phyloP scores from a whole-genome alignment of 108 stramenopile genomes.

The Conticribra guillardii region DNA sequence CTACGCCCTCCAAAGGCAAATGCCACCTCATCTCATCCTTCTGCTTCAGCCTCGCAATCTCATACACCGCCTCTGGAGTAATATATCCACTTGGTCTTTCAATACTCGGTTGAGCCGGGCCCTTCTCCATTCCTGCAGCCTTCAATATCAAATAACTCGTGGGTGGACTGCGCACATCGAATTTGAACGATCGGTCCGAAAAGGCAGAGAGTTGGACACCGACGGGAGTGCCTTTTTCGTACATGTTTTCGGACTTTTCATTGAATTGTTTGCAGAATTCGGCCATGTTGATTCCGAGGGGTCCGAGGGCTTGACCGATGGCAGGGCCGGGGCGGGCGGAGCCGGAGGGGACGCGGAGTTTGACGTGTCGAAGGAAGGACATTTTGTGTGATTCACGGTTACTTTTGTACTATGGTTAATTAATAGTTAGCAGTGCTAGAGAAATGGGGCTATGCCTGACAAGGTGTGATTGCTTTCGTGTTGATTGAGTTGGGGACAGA shows the following conservation, averaged over 20 bases:
- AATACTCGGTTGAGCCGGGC: slow-evolving; percentile 58
- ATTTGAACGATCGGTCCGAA: slow-evolving; percentile 85
- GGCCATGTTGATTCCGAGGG: slow-evolving; percentile 96
- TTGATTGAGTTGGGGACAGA: too few relatives aligned
- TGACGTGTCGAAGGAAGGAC: slow-evolving; percentile 82
- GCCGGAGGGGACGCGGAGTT: slow-evolving; percentile 74
- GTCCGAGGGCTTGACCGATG: slow-evolving; percentile 95
- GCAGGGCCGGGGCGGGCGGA: slow-evolving; percentile 88
- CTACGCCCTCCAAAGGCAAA: slow-evolving; percentile 82
- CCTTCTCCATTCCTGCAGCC: slow-evolving; percentile 81
- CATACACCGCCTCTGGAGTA: slow-evolving; percentile 88
- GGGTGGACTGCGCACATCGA: slow-evolving; percentile 81
- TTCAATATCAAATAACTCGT: slow-evolving; percentile 83
- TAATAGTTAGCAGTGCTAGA: too few relatives aligned
- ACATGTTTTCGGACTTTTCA: slow-evolving; percentile 71
- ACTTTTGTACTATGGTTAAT: background rate
- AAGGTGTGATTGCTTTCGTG: too few relatives aligned
- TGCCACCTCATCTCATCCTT: slow-evolving; percentile 78
- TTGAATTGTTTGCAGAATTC: slow-evolving; percentile 97
- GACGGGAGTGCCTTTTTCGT: slow-evolving; percentile 74
- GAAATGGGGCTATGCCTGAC: too few relatives aligned
- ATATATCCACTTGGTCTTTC: slow-evolving; percentile 73
- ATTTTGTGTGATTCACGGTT: slow-evolving; percentile 40
- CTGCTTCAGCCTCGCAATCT: slow-evolving; percentile 92
- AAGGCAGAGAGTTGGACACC: slow-evolving; percentile 78